These are phyloP conservation scores for Ceratocystis huliohia DNA, from an alignment of 2,329 filamentous ascomycete genomes.

Conservation along the genomic window DNA sequence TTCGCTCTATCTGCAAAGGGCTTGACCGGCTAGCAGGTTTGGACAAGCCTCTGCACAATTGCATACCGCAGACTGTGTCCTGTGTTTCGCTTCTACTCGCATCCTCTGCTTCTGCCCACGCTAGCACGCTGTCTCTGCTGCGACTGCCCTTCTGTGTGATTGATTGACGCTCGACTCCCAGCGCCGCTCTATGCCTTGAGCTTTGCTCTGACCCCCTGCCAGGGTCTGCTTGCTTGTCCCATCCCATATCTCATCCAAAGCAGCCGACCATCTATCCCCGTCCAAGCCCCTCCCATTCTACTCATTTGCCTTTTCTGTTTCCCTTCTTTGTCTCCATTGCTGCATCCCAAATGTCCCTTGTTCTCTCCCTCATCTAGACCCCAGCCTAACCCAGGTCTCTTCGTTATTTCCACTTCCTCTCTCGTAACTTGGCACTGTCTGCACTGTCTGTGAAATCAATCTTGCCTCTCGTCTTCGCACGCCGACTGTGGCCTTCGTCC, in stretches of 20 bases:
- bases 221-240: slow-evolving; percentile 10
- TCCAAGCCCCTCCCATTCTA: slow-evolving; percentile 7
- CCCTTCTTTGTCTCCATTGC: slow-evolving; percentile 23
- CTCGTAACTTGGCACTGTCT: neutral
- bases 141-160: neutral
- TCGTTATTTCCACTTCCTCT: neutral
- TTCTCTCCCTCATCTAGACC: neutral
- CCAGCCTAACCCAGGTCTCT: neutral
- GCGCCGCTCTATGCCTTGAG: neutral
- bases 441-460: neutral
- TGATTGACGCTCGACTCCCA: neutral
- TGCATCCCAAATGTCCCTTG: slow-evolving; percentile 25
- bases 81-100: neutral
- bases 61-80: neutral
- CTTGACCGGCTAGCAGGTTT: neutral
- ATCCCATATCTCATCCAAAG: slow-evolving; percentile 18
- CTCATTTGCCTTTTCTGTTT: slow-evolving; percentile 13
- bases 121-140: neutral
- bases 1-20: neutral
- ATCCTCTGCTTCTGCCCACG: neutral
- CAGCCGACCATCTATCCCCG: neutral
- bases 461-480: neutral
- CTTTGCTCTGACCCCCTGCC: slow-evolving; percentile 14
- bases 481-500: neutral
- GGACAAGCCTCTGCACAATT: neutral